These are phyloP conservation scores for Paraconiothyrium brasiliense DNA, from an alignment of 2,329 filamentous ascomycete species.

Conservation along the genomic window DNA sequence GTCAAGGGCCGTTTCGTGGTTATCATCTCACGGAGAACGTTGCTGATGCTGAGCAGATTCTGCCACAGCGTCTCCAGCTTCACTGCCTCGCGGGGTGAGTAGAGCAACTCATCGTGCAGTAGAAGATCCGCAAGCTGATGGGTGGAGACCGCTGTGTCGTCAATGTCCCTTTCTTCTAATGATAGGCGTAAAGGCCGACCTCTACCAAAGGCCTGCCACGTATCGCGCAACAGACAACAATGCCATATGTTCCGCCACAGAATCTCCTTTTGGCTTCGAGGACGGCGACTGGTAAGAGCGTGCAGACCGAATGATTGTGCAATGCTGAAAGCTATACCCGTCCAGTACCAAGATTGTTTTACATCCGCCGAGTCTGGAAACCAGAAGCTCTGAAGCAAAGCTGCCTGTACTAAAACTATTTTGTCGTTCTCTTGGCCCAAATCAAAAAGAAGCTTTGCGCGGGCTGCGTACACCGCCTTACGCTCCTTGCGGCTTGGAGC, in stretches of 20 bases:
- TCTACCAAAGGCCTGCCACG: slow-evolving; percentile 52
- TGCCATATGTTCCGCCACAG: slow-evolving; percentile 55
- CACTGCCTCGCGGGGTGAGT: slow-evolving; percentile 13
- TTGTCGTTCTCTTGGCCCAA: slow-evolving; percentile 52
- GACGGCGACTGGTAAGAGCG: slow-evolving; percentile 32
- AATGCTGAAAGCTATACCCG: slow-evolving; percentile 55
- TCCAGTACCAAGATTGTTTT: slow-evolving; percentile 58
- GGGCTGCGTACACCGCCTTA: slow-evolving; percentile 50
- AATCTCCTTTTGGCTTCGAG: slow-evolving; percentile 28
- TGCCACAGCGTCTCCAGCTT: slow-evolving; percentile 17
- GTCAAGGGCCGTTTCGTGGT: slow-evolving; percentile 13
- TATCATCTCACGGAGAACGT: slow-evolving; percentile 17
- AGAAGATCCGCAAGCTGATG: slow-evolving; percentile 11
- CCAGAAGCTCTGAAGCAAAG: slow-evolving; percentile 56
- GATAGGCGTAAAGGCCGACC: slow-evolving; percentile 54
- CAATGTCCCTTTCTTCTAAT: slow-evolving; percentile 47
- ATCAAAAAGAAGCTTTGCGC: slow-evolving; percentile 50
- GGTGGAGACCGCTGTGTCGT: background rate
- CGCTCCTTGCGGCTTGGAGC: slow-evolving; percentile 36
- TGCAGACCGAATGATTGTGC: slow-evolving; percentile 57
- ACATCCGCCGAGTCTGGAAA: slow-evolving; percentile 55
- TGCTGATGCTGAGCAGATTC: slow-evolving; percentile 12
- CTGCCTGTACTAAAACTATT: slow-evolving; percentile 53
- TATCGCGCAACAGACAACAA: slow-evolving; percentile 53
- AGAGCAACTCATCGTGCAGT: slow-evolving; percentile 13